These are phyloP conservation scores for Stereocaulon alpinum DNA, from an alignment of 495 filamentous ascomycete genomes.

Conservation along the genomic window DNA sequence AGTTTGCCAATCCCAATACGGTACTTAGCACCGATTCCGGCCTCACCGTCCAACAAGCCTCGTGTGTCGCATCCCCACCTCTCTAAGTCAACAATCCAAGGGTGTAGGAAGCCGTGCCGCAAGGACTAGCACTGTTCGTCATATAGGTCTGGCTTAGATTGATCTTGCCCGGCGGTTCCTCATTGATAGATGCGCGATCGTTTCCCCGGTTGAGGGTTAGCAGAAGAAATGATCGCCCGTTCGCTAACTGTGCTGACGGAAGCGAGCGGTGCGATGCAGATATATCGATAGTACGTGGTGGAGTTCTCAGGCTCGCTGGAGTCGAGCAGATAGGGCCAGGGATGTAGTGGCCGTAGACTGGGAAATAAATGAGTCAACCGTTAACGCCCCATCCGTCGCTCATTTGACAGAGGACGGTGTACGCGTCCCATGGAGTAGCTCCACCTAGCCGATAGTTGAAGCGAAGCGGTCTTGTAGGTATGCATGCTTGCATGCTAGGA, in stretches of 20 bases:
- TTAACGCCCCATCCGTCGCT: neutral
- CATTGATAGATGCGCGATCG: neutral
- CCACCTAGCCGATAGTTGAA: neutral
- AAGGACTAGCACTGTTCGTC: neutral
- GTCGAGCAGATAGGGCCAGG: neutral
- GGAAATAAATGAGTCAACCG: conserved; percentile 4
- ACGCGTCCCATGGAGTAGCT: neutral
- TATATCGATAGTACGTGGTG: neutral
- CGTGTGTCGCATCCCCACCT: neutral
- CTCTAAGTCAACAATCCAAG: neutral
- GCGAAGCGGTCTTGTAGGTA: neutral
- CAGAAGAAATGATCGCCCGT: neutral
- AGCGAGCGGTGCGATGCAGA: neutral
- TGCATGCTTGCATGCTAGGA: neutral
- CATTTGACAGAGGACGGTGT: conserved; percentile 1
- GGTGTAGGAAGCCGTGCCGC: neutral
- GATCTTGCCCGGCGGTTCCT: neutral
- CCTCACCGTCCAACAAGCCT: neutral
- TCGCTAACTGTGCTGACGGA: neutral
- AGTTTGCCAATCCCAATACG: neutral
- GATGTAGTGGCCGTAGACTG: neutral
- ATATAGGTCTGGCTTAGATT: neutral
- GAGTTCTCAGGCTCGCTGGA: neutral
- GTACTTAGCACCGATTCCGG: neutral
- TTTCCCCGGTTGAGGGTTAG: neutral